A percentile compares a stretch with the other conserved stretches of the same genome.
These are phyloP conservation scores for Marasmius oreades DNA, from an alignment of 1,284 basidiomycete genomes.

Conservation along the genomic window DNA sequence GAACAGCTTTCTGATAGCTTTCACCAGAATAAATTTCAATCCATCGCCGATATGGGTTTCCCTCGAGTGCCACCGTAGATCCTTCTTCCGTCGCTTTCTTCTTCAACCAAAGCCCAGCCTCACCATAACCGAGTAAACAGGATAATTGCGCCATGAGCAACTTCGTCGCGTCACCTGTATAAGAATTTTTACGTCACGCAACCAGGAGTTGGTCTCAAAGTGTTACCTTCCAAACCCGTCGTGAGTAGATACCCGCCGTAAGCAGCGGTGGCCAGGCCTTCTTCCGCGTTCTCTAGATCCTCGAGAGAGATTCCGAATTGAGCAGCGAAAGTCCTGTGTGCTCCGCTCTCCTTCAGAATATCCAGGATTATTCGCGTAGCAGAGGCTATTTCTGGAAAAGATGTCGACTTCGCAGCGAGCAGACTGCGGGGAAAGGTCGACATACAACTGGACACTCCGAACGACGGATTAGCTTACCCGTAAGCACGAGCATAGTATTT, in stretches of 20 bases:
- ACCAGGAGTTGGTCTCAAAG: too few species aligned
- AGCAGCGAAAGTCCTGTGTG: conserved; percentile 71
- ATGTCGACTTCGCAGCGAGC: conserved; percentile 73
- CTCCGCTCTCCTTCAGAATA: conserved; percentile 68
- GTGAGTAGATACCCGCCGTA: conserved; percentile 88
- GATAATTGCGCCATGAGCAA: conserved; percentile 81
- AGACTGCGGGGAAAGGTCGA: conserved; percentile 39
- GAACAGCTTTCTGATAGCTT: conserved; percentile 70
- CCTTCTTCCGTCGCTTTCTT: conserved; percentile 38
- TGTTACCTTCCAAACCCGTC: conserved; percentile 65
- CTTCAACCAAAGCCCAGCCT: conserved; percentile 83
- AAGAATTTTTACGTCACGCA: not conserved
- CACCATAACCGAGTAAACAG: conserved; percentile 92
- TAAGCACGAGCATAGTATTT: conserved; percentile 78
- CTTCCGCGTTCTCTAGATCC: conserved; percentile 60
- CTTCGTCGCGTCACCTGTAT: conserved; percentile 67
- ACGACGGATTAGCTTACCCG: conserved; percentile 37
- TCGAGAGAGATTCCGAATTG: conserved; percentile 62
- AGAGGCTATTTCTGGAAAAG: conserved; percentile 61
- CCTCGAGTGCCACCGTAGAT: conserved; percentile 52
- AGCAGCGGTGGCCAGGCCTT: conserved; percentile 71
- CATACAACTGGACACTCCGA: not conserved
- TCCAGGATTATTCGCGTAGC: conserved; percentile 67
- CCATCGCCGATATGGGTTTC: conserved; percentile 78
- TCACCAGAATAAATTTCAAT: conserved; percentile 80